phyloP scores from a whole-genome alignment of 169 alveolate genomes.

The Babesia bigemina region DNA sequence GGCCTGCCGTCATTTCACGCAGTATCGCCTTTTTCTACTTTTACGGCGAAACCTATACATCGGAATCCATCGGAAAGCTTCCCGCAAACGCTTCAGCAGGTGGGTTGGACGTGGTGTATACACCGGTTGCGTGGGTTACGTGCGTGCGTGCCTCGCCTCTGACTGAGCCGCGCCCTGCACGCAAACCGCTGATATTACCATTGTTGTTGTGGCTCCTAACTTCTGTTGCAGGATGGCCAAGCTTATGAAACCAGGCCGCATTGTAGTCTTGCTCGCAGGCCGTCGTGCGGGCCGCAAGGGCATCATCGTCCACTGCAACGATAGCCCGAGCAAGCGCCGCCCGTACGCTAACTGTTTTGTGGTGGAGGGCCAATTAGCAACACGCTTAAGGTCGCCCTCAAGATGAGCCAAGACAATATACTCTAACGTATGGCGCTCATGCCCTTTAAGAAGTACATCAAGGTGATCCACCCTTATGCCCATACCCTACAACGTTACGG shows the following conservation, averaged over 20 bases:
- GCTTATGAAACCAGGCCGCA: constrained; percentile 95
- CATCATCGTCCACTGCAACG: constrained; percentile 93
- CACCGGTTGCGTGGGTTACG: constrained; percentile 1
- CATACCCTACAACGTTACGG: constrained; percentile 84
- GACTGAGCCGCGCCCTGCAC: not conserved
- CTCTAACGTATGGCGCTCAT: constrained; percentile 90
- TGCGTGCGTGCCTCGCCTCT: not conserved
- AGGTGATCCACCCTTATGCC: constrained; percentile 98
- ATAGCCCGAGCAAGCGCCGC: constrained; percentile 92
- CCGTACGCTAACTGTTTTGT: constrained; percentile 94
- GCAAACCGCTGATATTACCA: not conserved
- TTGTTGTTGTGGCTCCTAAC: not conserved
- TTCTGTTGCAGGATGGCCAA: constrained; percentile 70
- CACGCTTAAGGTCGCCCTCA: constrained; percentile 92
- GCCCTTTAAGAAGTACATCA: constrained; percentile 95
- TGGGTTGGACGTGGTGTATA: constrained; percentile 9
- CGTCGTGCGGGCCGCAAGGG: constrained; percentile 99
- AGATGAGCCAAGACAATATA: constrained; percentile 91
- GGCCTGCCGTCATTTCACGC: constrained; percentile 12
- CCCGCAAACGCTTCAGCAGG: constrained; percentile 14
- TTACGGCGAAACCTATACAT: not conserved
- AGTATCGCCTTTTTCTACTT: not conserved
- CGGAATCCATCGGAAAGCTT: constrained; percentile 12
- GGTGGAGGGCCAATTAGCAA: constrained; percentile 95
- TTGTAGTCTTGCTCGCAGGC: constrained; percentile 95